These are phyloP conservation scores for Coccomyxa sp. DNA, from an alignment of 139 green algal species.

Conservation along the genomic window DNA sequence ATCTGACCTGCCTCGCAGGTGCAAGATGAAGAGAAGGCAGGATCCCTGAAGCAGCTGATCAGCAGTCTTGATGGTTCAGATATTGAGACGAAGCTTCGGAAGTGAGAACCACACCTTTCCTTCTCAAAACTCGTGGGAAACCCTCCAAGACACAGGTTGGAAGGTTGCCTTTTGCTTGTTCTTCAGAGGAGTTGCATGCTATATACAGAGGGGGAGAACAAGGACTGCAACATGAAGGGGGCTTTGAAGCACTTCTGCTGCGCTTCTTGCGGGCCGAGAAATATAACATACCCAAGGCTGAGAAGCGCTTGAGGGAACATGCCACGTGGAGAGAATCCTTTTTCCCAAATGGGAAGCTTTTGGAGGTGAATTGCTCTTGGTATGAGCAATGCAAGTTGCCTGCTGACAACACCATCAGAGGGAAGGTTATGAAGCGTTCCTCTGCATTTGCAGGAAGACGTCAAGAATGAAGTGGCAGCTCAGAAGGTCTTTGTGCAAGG, in stretches of 20 bases:
- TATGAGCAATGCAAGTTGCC: background rate
- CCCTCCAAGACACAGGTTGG: too few relatives aligned
- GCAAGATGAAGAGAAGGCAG: too few relatives aligned
- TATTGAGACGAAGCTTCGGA: background rate
- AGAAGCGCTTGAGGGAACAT: background rate
- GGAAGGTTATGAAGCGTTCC: background rate
- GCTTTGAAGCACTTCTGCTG: background rate
- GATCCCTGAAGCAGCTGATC: too few relatives aligned
- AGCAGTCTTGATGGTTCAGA: background rate
- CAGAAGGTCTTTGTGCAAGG: conserved; percentile 44
- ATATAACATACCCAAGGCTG: background rate
- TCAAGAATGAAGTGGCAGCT: conserved; percentile 32
- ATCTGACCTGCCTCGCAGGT: too few relatives aligned
- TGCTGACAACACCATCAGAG: background rate
- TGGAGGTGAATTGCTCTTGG: background rate
- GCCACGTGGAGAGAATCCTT: background rate
- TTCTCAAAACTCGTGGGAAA: too few relatives aligned
- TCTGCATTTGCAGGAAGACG: conserved; percentile 15
- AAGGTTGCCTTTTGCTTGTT: too few relatives aligned
- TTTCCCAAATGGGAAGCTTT: background rate
- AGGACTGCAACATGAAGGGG: background rate
- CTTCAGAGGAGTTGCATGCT: background rate
- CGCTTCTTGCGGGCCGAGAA: background rate
- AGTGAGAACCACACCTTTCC: too few relatives aligned
- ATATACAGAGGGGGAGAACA: background rate